phyloP scores from a whole-genome alignment of 2,329 filamentous ascomycete genomes.

The Huntiella moniliformis region DNA sequence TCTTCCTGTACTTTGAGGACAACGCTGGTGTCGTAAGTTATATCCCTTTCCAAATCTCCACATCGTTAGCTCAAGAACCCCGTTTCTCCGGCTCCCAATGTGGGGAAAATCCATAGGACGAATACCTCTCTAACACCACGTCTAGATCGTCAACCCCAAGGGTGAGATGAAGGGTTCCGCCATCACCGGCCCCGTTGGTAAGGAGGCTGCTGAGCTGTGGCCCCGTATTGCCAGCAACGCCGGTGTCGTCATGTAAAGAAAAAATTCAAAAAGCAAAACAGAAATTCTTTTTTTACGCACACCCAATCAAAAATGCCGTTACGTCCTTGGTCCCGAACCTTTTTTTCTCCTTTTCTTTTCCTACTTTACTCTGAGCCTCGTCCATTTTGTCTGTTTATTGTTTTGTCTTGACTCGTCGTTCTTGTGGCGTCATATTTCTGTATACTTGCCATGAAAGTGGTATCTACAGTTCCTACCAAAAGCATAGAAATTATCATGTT shows the following conservation, averaged over 20 bases:
- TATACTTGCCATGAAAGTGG: too few species aligned
- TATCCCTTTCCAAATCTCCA: not conserved
- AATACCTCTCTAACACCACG: not conserved
- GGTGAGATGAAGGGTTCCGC: constrained; percentile 99
- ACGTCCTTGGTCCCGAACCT: constrained; percentile 1
- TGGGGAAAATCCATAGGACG: too few species aligned
- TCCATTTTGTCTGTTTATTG: not conserved
- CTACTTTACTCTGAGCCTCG: not conserved
- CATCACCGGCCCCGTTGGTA: constrained; percentile 97
- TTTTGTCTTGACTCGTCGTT: not conserved
- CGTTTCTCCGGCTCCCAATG: not conserved
- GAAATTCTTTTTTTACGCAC: constrained; percentile 13
- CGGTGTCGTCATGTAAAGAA: constrained; percentile 94
- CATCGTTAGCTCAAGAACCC: not conserved
- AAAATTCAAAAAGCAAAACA: constrained; percentile 14
- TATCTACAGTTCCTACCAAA: not conserved
- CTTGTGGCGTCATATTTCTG: too few species aligned
- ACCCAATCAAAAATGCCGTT: constrained; percentile 1
- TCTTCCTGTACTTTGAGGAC: constrained; percentile 99
- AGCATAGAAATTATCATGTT: not conserved
- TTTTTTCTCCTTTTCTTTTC: constrained; percentile 1
- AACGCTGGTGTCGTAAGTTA: constrained; percentile 90
- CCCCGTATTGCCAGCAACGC: constrained; percentile 99
- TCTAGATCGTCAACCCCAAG: constrained; percentile 98
- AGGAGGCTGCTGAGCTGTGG: constrained; percentile 99